These are phyloP conservation scores for Coniosporium tulheliwenetii DNA, from an alignment of 2,329 filamentous ascomycete species.

Conservation along the genomic window DNA sequence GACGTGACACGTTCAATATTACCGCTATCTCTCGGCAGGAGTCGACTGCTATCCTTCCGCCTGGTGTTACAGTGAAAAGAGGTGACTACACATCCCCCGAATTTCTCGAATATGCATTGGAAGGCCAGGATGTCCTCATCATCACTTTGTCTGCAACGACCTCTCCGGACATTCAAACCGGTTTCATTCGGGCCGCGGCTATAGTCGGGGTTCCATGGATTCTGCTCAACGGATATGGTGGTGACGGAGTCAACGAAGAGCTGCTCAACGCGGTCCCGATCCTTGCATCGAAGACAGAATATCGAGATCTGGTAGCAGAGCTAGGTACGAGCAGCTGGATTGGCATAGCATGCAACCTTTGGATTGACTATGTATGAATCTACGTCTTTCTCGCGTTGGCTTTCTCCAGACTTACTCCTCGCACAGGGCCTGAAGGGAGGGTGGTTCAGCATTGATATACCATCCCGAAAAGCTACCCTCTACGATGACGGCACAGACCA, in stretches of 20 bases:
- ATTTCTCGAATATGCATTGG: slow-evolving; percentile 10
- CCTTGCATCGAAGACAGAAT: neutral
- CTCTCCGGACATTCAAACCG: slow-evolving; percentile 8
- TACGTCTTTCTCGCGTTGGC: neutral
- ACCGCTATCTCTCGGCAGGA: slow-evolving; percentile 1
- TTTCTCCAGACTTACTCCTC: neutral
- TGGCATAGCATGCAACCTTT: slow-evolving; percentile 13
- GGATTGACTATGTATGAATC: slow-evolving; percentile 6
- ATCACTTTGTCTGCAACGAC: slow-evolving; percentile 14
- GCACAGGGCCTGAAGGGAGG: neutral
- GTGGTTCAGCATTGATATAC: neutral
- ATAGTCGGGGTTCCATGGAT: slow-evolving; percentile 15
- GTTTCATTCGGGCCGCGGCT: slow-evolving; percentile 13
- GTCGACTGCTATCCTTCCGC: neutral
- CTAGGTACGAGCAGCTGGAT: slow-evolving; percentile 12
- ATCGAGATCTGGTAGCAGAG: slow-evolving; percentile 9
- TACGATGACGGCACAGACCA: slow-evolving; percentile 11
- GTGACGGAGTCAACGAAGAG: slow-evolving; percentile 8
- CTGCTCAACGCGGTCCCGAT: slow-evolving; percentile 9
- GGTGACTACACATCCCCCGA: slow-evolving; percentile 25
- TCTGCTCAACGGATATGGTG: slow-evolving; percentile 13
- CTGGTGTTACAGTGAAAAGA: neutral
- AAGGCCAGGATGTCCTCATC: slow-evolving; percentile 16
- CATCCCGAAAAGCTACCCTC: slow-evolving; percentile 7
- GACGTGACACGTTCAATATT: slow-evolving; percentile 1